These are phyloP conservation scores for Sanghuangporus weigelae DNA, from an alignment of 1,284 basidiomycete genomes.

Conservation along the genomic window DNA sequence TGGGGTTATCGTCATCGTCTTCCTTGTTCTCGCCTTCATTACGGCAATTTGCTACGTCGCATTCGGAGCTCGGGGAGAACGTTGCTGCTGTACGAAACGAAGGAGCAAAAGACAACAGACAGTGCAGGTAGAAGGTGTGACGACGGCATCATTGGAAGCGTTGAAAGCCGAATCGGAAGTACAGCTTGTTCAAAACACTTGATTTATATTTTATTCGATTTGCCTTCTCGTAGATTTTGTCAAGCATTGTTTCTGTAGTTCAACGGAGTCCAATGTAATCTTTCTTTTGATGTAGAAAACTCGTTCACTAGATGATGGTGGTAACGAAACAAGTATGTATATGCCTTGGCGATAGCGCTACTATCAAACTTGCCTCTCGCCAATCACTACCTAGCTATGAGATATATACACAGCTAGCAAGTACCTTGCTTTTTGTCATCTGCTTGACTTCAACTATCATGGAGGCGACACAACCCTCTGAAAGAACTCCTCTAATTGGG, in stretches of 20 bases:
- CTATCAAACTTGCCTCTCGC: background rate
- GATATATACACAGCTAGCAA: too few species aligned
- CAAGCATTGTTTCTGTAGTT: background rate
- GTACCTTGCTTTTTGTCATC: background rate
- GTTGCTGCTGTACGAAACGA: slow-evolving; percentile 6
- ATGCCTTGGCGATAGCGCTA: background rate
- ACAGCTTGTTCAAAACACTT: background rate
- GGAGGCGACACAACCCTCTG: slow-evolving; percentile 4
- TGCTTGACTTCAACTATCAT: background rate
- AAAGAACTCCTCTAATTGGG: slow-evolving; percentile 15
- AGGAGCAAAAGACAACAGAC: background rate
- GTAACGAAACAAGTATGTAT: background rate
- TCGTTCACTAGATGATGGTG: background rate
- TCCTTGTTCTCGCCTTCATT: slow-evolving; percentile 2
- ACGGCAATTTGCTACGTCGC: slow-evolving; percentile 1
- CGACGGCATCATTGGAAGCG: background rate
- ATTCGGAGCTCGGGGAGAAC: slow-evolving; percentile 10
- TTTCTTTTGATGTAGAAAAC: too few species aligned
- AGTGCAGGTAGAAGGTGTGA: background rate
- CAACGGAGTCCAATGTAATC: too few species aligned
- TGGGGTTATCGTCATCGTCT: slow-evolving; percentile 11
- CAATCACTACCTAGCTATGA: too few species aligned
- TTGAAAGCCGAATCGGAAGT: slow-evolving; percentile 3
- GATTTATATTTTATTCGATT: background rate
- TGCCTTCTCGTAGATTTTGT: background rate